Base-by-base conservation (phyloP, 164 flowering plant genomes). In the Amborella trichopoda region DNA sequence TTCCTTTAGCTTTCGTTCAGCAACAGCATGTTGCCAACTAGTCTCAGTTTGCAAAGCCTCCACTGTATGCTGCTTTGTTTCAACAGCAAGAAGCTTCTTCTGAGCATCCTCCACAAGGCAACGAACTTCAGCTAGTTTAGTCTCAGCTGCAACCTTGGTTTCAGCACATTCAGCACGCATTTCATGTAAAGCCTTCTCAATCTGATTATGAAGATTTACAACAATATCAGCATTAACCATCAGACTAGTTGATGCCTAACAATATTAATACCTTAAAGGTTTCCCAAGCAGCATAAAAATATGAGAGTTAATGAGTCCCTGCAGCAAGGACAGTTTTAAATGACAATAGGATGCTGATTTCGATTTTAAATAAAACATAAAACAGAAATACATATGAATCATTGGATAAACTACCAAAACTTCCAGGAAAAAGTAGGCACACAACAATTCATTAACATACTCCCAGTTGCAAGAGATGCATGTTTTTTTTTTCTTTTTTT, bases 141-240 rank as follows among this genome's bases (percentile, higher is more conserved):
- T 66, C 27, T 80, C 91, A 54, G 94, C 80, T 19, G 82, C 72
- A 60, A 84, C 65, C 65, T 87, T 91, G 14, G 59, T 70, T 65
- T 78, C 96, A 56, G 99, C 95, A 68, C 60, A 64, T 68, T 91
- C 99, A 34, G 85, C 69, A 41, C 94, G 94, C 82, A 82, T 71
- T 68, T 87, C 96, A 62, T 79, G 95, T 74, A 91, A 67, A 40
- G 96, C 61, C 61, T 83, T 87, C 70, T 91, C 99, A 59, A 91
- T 54, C 99, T 91, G 57, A 61, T 74, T 18, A 53, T 49, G 22
- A 10, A 17, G 8, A n/a, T n/a, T n/a, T n/a, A n/a, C n/a, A n/a
- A n/a, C n/a, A n/a, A n/a, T n/a, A n/a, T n/a, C 44, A 11, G 2
- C 38, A 42, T n/a, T n/a, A 5, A 52, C 26, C 18, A 33, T 14